These are phyloP conservation scores for Cotoneaster glaucophyllus DNA, from an alignment of 306 rosid genomes.

Conservation along the genomic window DNA sequence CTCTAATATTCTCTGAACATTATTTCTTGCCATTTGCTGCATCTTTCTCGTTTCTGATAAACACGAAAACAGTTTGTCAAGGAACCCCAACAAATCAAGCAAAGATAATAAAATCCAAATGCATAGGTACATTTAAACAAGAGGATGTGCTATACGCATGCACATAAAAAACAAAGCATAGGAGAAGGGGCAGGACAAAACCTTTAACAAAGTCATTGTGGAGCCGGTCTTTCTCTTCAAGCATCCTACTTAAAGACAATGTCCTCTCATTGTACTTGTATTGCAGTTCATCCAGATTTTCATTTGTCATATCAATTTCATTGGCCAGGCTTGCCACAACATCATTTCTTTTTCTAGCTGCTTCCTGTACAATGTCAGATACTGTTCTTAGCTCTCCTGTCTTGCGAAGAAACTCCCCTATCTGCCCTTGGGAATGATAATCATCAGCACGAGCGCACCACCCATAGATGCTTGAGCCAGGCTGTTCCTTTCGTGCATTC, in stretches of 20 bases:
- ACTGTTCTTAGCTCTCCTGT: constrained; percentile 74
- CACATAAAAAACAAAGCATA: neutral
- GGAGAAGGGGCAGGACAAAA: constrained; percentile 18
- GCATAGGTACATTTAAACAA: neutral
- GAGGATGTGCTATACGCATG: neutral
- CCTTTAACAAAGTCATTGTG: constrained; percentile 73
- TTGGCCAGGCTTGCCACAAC: constrained; percentile 63
- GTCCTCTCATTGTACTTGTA: constrained; percentile 67
- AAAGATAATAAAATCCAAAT: neutral
- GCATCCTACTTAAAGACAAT: constrained; percentile 78
- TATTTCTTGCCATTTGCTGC: constrained; percentile 60
- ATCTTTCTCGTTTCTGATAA: constrained; percentile 65
- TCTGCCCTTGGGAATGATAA: constrained; percentile 45
- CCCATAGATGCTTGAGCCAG: constrained; percentile 54
- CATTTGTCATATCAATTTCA: constrained; percentile 64
- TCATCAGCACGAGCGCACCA: constrained; percentile 92
- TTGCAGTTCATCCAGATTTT: constrained; percentile 51
- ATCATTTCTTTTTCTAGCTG: constrained; percentile 43
- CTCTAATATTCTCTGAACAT: constrained; percentile 59
- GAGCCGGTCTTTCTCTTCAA: constrained; percentile 74
- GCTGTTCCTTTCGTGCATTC: constrained; percentile 28
- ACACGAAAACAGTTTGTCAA: neutral
- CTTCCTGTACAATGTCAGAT: constrained; percentile 73
- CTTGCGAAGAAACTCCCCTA: constrained; percentile 74
- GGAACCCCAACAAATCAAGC: neutral